Conservation (phyloP, 768 basidiomycete species). For the Mycena filopes region DNA sequence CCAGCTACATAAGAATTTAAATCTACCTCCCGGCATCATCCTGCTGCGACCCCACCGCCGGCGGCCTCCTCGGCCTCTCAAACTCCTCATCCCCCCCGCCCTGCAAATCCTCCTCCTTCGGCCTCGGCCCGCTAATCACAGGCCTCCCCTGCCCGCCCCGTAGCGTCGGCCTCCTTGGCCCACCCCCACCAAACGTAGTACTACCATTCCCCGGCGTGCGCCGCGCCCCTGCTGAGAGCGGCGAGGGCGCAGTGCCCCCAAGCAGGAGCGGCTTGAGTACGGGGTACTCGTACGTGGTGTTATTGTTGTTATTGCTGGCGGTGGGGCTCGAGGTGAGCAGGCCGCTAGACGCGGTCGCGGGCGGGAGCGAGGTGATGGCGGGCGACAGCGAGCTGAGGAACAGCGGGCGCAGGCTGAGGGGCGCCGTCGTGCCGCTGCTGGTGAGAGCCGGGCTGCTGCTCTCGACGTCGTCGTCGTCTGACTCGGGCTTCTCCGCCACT, state of each 20-base stretch:
- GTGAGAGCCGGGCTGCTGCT: conserved; percentile 19
- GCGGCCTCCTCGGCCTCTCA: too few relatives aligned
- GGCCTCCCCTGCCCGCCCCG: conserved; percentile 32
- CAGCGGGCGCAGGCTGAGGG: conserved; percentile 25
- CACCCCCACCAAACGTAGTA: too few relatives aligned
- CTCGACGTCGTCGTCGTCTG: conserved; percentile 25
- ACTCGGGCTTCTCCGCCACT: conserved; percentile 32
- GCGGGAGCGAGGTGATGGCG: conserved; percentile 24
- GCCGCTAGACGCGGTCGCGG: conserved; percentile 20
- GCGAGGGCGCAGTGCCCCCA: conserved; percentile 40
- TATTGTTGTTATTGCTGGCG: too few relatives aligned
- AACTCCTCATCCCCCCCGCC: too few relatives aligned
- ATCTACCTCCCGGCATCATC: too few relatives aligned
- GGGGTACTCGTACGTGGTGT: conserved; percentile 29
- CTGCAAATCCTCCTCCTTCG: too few relatives aligned
- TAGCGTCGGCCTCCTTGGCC: conserved; percentile 7
- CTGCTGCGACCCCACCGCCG: too few relatives aligned
- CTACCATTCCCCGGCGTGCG: conserved; percentile 10
- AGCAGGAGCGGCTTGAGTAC: conserved; percentile 45
- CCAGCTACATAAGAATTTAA: too few relatives aligned
- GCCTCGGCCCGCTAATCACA: too few relatives aligned
- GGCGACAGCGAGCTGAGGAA: conserved; percentile 19
- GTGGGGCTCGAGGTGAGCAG: conserved; percentile 16
- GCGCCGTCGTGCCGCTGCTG: conserved; percentile 3
- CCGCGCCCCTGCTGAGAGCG: conserved; percentile 33